A percentile compares a stretch with the other conserved stretches of the same genome.
Evolutionary conservation across 2,329 filamentous ascomycete species (phyloP).

Genomic region (Aspergillus uvarum): DNA sequence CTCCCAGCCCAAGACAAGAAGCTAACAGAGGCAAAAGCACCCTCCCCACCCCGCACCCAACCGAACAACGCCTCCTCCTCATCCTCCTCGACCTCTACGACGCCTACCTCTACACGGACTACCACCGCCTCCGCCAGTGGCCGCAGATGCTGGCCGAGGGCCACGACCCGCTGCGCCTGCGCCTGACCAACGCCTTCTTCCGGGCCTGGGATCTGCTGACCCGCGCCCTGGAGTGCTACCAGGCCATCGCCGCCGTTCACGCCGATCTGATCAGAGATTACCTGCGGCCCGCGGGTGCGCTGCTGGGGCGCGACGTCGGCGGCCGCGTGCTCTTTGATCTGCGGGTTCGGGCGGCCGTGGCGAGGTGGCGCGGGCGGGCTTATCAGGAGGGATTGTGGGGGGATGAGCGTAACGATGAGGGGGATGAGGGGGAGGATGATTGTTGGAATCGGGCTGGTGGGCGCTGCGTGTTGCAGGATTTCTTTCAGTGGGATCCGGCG

Average conservation of each 20-base stretch:
- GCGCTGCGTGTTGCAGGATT: too few species aligned
- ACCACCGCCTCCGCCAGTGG: slow-evolving; percentile 20
- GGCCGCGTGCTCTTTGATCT: not conserved
- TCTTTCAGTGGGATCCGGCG: too few species aligned
- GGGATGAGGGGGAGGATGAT: too few species aligned
- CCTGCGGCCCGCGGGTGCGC: not conserved
- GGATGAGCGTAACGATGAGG: too few species aligned
- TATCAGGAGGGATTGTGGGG: too few species aligned
- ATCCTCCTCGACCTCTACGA: slow-evolving; percentile 28
- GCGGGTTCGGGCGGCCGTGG: too few species aligned
- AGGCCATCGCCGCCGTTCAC: slow-evolving; percentile 16
- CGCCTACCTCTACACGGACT: slow-evolving; percentile 25
- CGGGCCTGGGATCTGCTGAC: slow-evolving; percentile 21
- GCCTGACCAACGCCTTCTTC: slow-evolving; percentile 18
- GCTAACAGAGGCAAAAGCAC: slow-evolving; percentile 14
- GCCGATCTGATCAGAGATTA: slow-evolving; percentile 10
- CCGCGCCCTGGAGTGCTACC: slow-evolving; percentile 24
- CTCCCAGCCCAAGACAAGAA: too few species aligned
- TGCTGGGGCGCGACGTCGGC: not conserved
- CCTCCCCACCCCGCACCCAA: slow-evolving; percentile 19
- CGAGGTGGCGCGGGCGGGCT: too few species aligned
- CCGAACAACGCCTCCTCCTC: slow-evolving; percentile 24
- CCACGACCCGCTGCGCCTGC: slow-evolving; percentile 8
- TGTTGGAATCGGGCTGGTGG: too few species aligned
- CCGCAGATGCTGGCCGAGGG: slow-evolving; percentile 16